A percentile compares a stretch with the other conserved stretches of the same genome.
These are phyloP conservation scores for Thielaviopsis cerberus DNA, from an alignment of 2,329 filamentous ascomycete genomes.

Conservation along the genomic window DNA sequence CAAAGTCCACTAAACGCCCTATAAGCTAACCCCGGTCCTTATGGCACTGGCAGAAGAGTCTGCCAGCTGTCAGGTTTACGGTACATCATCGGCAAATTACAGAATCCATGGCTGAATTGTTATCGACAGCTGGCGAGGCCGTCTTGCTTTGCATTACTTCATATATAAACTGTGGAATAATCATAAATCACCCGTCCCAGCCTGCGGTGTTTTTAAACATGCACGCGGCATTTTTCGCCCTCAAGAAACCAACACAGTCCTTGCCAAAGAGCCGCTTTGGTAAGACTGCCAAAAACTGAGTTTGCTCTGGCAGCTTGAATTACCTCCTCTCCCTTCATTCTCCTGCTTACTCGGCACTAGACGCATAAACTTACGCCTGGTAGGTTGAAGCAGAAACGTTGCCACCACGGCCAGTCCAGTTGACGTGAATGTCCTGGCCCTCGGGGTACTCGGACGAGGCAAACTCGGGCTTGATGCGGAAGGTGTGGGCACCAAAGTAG, in stretches of 20 bases:
- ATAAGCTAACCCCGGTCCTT: not conserved
- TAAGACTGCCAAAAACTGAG: not conserved
- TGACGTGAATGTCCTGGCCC: slow-evolving; percentile 88
- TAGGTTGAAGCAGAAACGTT: slow-evolving; percentile 96
- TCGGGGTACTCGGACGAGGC: slow-evolving; percentile 64
- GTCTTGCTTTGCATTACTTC: slow-evolving; percentile 10
- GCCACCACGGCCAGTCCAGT: slow-evolving; percentile 97
- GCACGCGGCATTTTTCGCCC: slow-evolving; percentile 5
- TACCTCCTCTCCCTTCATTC: not conserved
- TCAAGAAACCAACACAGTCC: not conserved
- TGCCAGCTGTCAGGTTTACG: not conserved
- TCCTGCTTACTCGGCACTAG: not conserved
- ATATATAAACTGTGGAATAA: slow-evolving; percentile 8
- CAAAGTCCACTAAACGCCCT: not conserved
- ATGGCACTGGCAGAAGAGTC: not conserved
- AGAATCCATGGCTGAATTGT: not conserved
- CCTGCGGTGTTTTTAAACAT: slow-evolving; percentile 2
- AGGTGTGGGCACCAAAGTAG: slow-evolving; percentile 94
- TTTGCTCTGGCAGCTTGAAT: too few species aligned
- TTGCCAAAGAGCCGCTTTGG: not conserved
- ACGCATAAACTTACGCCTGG: slow-evolving; percentile 59
- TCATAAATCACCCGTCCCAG: slow-evolving; percentile 10
- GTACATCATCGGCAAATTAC: not conserved
- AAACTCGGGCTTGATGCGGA: slow-evolving; percentile 66
- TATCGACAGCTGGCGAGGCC: not conserved